phyloP scores from a whole-genome alignment of 2,329 filamentous ascomycete species.

The Pseudopyrenochaeta lycopersici region DNA sequence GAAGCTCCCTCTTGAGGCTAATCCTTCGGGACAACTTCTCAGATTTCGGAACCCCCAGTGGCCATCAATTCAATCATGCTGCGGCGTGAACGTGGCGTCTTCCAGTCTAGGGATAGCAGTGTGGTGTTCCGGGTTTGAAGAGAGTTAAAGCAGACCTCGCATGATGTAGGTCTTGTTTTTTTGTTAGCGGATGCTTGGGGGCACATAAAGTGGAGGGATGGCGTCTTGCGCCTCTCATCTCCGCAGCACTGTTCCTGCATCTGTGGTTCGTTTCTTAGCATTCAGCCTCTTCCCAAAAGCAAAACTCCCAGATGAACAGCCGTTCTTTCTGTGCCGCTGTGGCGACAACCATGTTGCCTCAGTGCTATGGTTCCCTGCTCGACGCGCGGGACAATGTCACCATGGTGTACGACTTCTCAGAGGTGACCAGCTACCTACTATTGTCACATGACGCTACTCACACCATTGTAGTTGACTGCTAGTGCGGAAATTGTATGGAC shows the following conservation, averaged over 20 bases:
- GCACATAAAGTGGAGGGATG: no score
- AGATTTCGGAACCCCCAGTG: neutral
- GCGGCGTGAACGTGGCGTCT: neutral
- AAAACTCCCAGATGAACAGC: neutral
- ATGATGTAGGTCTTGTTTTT: neutral
- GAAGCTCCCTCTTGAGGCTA: neutral
- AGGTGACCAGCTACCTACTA: neutral
- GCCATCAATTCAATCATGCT: neutral
- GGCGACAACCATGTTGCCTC: neutral
- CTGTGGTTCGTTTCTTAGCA: neutral
- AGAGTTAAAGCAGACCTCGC: neutral
- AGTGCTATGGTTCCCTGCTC: neutral
- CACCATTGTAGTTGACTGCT: neutral
- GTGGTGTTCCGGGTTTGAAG: neutral
- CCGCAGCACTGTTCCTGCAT: no score
- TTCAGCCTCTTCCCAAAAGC: neutral
- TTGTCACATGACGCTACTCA: neutral
- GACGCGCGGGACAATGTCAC: neutral
- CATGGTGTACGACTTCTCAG: conserved; percentile 1
- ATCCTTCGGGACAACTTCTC: neutral
- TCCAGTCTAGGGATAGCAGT: neutral
- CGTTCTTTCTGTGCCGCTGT: neutral
- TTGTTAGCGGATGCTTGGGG: no score
- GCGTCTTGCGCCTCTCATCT: no score
- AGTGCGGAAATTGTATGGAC: neutral